These are phyloP conservation scores for Coprinopsis sp. DNA, from an alignment of 768 basidiomycete species.

Conservation along the genomic window DNA sequence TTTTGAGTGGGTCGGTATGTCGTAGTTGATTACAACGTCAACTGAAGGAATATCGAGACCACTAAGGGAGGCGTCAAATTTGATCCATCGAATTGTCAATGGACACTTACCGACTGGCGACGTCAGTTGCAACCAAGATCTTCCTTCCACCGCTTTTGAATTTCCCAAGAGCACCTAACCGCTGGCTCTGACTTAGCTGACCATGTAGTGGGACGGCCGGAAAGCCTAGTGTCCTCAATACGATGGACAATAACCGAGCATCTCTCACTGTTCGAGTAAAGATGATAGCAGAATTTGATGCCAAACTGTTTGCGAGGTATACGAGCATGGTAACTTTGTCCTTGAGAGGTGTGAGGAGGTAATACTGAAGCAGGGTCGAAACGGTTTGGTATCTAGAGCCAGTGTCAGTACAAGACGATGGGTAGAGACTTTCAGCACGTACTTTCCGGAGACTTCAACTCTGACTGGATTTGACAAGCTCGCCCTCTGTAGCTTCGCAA, in stretches of 20 bases:
- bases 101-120: constrained; percentile 75
- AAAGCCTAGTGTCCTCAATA: constrained; percentile 87
- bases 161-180: constrained; percentile 88
- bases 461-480: constrained; percentile 90
- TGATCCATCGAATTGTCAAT: neutral
- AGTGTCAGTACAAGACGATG: constrained; percentile 5
- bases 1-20: constrained; percentile 96
- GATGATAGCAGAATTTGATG: constrained; percentile 91
- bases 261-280: constrained; percentile 96
- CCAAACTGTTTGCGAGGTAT: constrained; percentile 82
- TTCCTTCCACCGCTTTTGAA: constrained; percentile 93
- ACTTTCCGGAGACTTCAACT: constrained; percentile 93
- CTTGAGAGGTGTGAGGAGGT: constrained; percentile 86
- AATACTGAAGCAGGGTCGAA: constrained; percentile 91
- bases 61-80: constrained; percentile 31
- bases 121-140: constrained; percentile 92
- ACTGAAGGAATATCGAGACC: constrained; percentile 96
- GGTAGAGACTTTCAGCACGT: constrained; percentile 21
- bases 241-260: constrained; percentile 85
- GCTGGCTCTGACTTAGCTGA: constrained; percentile 88
- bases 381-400: constrained; percentile 90
- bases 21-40: constrained; percentile 96
- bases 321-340: constrained; percentile 91
- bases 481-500: constrained; percentile 92
- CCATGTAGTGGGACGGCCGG: constrained; percentile 95